Base-by-base conservation (phyloP, 768 basidiomycete species). In the Tylopilus cervinicoccineus region DNA sequence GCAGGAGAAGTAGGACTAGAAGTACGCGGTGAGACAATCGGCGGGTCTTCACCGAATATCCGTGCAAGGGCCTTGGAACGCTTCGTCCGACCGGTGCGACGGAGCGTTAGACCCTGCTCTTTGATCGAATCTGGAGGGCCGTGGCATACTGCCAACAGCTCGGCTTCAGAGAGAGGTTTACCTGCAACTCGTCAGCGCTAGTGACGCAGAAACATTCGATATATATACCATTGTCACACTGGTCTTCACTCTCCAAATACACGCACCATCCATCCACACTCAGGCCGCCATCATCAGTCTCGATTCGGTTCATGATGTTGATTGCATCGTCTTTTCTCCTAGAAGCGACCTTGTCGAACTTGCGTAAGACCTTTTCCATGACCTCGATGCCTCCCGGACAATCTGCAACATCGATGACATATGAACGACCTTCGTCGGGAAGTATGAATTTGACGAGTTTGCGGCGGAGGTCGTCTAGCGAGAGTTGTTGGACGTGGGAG, bases 221-320 rank as follows among this genome's bases (percentile, higher is more conserved):
- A 69, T 79, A 69, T 79, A 51, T 56, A 83, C 81, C 77, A 52
- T 70, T 67, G 9, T 75, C 76, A 49, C 77, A 76, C 20, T 81
- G 61, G 26, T 81, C 63, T 5, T 70, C 69, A 5, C 74, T 78
- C 62, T 88, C 86, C 20, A 88, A 70, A 64, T 80, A 95, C 0
- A 92, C 85, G 24, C 82, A 88, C 91, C 92, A 96, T 2, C 93
- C 92, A 55, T 93, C 91, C 2, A 96, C 84, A 45, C 78, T 80
- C 13, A 95, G 72, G 0, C 83, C 84, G 0, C 84, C 86, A 26
- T 89, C 86, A 28, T 83, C 83, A 0, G 77, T 82, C 49, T 82
- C 81, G n/a, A 79, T 76, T 32, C 78, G 74, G 51, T 79, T 80
- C 42, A 72, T 58, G 40, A 71, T 71, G 26, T 67, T 70, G 43